Base-by-base conservation (phyloP, 2,329 filamentous ascomycete species). In the Paecilomyces variotii region DNA sequence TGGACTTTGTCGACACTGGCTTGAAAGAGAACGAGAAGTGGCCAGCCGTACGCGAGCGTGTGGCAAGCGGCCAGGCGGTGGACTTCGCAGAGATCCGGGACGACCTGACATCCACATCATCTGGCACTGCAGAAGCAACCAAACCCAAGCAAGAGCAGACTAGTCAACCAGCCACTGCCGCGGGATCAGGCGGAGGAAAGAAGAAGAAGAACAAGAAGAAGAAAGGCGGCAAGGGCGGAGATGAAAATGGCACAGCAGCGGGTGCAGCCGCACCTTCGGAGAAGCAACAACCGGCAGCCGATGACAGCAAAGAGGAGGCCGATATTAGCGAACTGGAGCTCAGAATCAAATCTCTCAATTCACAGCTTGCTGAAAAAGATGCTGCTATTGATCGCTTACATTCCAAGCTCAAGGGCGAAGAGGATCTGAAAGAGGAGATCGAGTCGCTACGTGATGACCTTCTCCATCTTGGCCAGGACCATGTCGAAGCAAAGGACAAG, bases 131-230 rank as follows among this genome's bases (percentile, higher is more conserved):
- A 5, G 63, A 70, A 57, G 55, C 61, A 4, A 62, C 62, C 7
- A 70, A 65, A 49, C 58, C 64, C n/a, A 60, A 54, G 9, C 49
- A 66, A 12, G 63, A 63, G 53, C 32, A 64, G 14, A 58, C 68
- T 50, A 58, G 53, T 9, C 68, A 67, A 56, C 54, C 63, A 25
- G 53, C 63, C 30, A 55, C 66, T 10, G 66, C 64, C 14, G 68
- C 71, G 2, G 70, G 74, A 12, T 73, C 68, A 12, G 73, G 78
- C 10, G 76, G 77, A 60, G 19, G 19, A 14, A 93, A 91, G 76
- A 95, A 90, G 74, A 92, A 90, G 73, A 95, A 91, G 63, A 90
- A 90, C 71, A 96, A 93, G 79, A 96, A 95, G 82, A 89, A 87
- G 75, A 93, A 92, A 78, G 85, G 84, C 19, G 83, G 81, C 32